These are phyloP conservation scores for Pseudomassariella vexata DNA, from an alignment of 2,329 filamentous ascomycete species.

Conservation along the genomic window DNA sequence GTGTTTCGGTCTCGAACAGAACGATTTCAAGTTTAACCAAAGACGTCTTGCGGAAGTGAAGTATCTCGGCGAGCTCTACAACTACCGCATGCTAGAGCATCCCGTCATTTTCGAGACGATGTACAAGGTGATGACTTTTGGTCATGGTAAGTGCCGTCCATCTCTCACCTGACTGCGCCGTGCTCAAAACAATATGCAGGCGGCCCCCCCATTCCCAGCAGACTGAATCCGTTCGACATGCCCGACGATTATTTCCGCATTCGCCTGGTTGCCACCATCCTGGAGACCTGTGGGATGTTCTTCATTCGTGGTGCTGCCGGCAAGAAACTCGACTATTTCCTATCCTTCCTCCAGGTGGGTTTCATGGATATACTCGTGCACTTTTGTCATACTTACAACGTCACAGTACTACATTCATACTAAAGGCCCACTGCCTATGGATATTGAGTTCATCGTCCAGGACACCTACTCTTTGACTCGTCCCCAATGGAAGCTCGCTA, in stretches of 20 bases:
- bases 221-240: slow-evolving; percentile 71
- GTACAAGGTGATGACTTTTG: slow-evolving; percentile 91
- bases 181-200: slow-evolving; percentile 36
- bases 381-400: slow-evolving; percentile 9
- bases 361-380: slow-evolving; percentile 5
- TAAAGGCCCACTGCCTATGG: slow-evolving; percentile 88
- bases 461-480: slow-evolving; percentile 81
- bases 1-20: slow-evolving; percentile 81
- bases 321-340: slow-evolving; percentile 96
- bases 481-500: slow-evolving; percentile 87
- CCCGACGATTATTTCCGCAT: slow-evolving; percentile 96
- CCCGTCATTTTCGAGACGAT: slow-evolving; percentile 91
- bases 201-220: slow-evolving; percentile 75
- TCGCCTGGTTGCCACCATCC: slow-evolving; percentile 77
- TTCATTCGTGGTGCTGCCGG: slow-evolving; percentile 90
- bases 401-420: slow-evolving; percentile 87
- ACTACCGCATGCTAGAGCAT: slow-evolving; percentile 94
- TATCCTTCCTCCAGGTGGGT: slow-evolving; percentile 82
- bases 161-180: slow-evolving; percentile 1
- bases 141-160: slow-evolving; percentile 55
- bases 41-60: slow-evolving; percentile 92
- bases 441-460: slow-evolving; percentile 93
- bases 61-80: slow-evolving; percentile 93
- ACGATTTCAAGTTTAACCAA: slow-evolving; percentile 97
- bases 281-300: slow-evolving; percentile 94